Evolutionary conservation across 768 basidiomycete species (phyloP), one percentile per base, ranked within the genome.

Genomic region (Lactarius deliciosus): DNA sequence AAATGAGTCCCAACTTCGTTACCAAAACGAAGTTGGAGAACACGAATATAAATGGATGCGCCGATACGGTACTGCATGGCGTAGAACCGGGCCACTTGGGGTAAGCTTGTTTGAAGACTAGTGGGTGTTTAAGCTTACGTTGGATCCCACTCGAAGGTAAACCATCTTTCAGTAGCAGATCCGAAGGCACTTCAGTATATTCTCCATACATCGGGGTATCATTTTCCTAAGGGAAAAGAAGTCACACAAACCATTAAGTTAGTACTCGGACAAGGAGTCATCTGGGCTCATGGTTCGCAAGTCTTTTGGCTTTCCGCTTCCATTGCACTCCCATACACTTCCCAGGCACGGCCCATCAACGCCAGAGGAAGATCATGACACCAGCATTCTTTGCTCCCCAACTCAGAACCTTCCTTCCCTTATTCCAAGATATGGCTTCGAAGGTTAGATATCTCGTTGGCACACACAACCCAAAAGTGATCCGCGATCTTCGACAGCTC

Each of bases 21-120:
- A 65, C 28, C 71, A 76, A 28, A 61, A 70, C 28, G 69, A 77
- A 47, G 72, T 75, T 7, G 76, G 76, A 41, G 76, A 77, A 53
- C 56, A 11, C 0, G 69, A 70, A 41, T 69, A 65, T 60, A 36
- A 63, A 22, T 77, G 74, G 74, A 67, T 68, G 54, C 68, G 68
- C 13, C 68, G 71, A 60, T 77, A 74, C 28, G 76, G 76, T 13
- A 63, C 60, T 9, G 73, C 73, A 25, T 70, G 69, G 69, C 69
- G 69, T 45, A 64, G 70, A 45, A 36, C 47, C 20, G 69, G 69
- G 15, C 25, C 60, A 18, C 59, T 74, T 3, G 73, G 73, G 13
- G 73, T 74, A 67, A 64, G 73, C 13, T 28, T 18, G 3, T 10
- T 59, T 34, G 22, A 57, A 22, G 22, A 36, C 25, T 43, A 55